Conservation (phyloP, 179 eudicot species). For the Drosera spatulata region DNA sequence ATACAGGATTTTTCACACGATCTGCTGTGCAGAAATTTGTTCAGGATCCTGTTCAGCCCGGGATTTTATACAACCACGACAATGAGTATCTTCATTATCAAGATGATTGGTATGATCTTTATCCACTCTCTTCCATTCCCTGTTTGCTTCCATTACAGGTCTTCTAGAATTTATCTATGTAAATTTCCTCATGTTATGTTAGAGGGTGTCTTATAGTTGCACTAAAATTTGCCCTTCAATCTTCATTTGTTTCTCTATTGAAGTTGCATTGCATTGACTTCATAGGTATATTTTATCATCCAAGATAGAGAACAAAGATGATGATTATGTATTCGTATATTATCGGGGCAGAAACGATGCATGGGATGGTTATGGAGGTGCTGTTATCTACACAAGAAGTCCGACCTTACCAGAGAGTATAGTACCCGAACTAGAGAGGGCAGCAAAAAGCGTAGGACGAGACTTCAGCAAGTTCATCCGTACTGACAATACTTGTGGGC, state of each 20-base stretch:
- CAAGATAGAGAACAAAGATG: conserved; percentile 66
- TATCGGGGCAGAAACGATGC: conserved; percentile 92
- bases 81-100: conserved; percentile 97
- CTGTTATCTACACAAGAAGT: conserved; percentile 85
- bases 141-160: background rate
- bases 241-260: no score
- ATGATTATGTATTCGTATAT: conserved; percentile 85
- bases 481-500: conserved; percentile 86
- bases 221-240: no score
- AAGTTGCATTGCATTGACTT: background rate
- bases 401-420: conserved; percentile 66
- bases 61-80: conserved; percentile 84
- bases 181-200: no score
- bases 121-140: background rate
- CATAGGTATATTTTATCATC: conserved; percentile 85
- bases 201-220: no score
- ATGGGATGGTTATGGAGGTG: conserved; percentile 99
- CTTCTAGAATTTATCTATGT: no score
- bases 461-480: conserved; percentile 59
- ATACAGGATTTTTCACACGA: conserved; percentile 86
- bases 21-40: conserved; percentile 78
- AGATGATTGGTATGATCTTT: conserved; percentile 76
- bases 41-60: conserved; percentile 81
- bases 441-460: conserved; percentile 70
- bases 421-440: conserved; percentile 59